phyloP scores from a whole-genome alignment of 2,329 filamentous ascomycete species.

The Verticillium klebahnii region DNA sequence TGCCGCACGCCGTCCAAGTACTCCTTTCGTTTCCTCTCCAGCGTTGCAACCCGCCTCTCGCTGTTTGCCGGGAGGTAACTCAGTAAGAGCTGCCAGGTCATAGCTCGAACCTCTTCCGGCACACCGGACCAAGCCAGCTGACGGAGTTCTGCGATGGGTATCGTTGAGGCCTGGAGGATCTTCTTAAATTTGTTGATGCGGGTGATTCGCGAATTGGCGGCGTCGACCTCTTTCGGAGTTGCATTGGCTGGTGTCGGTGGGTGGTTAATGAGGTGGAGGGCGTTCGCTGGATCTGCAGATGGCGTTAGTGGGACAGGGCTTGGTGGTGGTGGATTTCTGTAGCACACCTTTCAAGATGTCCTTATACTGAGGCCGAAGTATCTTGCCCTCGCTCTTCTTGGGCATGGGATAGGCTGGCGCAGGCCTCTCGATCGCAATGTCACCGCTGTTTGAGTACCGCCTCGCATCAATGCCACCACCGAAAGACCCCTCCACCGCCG shows the following conservation, averaged over 20 bases:
- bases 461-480: slow-evolving; percentile 38
- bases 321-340: neutral
- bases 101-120: slow-evolving; percentile 90
- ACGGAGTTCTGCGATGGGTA: slow-evolving; percentile 78
- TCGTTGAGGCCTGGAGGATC: slow-evolving; percentile 86
- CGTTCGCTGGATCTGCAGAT: slow-evolving; percentile 72
- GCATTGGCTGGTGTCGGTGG: slow-evolving; percentile 69
- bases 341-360: slow-evolving; percentile 72
- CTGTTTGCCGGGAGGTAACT: slow-evolving; percentile 97
- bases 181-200: slow-evolving; percentile 99
- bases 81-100: slow-evolving; percentile 97
- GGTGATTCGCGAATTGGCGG: slow-evolving; percentile 79
- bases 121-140: slow-evolving; percentile 90
- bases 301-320: neutral
- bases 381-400: slow-evolving; percentile 90
- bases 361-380: slow-evolving; percentile 93
- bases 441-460: slow-evolving; percentile 77
- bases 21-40: slow-evolving; percentile 93
- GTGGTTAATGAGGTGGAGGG: slow-evolving; percentile 89
- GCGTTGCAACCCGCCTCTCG: slow-evolving; percentile 80
- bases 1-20: slow-evolving; percentile 87
- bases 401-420: slow-evolving; percentile 79
- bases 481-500: slow-evolving; percentile 30
- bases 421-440: slow-evolving; percentile 88
- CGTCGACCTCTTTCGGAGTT: slow-evolving; percentile 77